Conservation (phyloP, 2,329 filamentous ascomycete genomes). For the Trichoderma breve region DNA sequence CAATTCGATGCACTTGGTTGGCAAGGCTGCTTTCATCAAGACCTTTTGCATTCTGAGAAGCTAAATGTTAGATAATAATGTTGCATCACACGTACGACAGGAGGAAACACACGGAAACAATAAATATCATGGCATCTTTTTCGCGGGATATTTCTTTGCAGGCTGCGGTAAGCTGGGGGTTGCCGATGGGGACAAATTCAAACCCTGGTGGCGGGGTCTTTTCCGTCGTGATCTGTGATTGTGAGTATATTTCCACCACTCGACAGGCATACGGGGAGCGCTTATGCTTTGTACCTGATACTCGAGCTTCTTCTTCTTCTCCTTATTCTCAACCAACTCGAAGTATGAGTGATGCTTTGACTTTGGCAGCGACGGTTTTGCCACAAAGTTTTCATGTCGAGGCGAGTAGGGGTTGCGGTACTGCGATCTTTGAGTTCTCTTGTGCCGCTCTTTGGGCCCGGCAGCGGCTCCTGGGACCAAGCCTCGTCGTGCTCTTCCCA, state of each 20-base stretch:
- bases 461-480: slow-evolving; percentile 31
- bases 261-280: background rate
- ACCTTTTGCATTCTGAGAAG: slow-evolving; percentile 32
- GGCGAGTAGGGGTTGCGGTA: slow-evolving; percentile 35
- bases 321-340: slow-evolving; percentile 62
- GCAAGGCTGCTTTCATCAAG: slow-evolving; percentile 40
- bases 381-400: slow-evolving; percentile 35
- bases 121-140: slow-evolving; percentile 62
- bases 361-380: slow-evolving; percentile 42
- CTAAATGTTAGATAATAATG: background rate
- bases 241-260: slow-evolving; percentile 28
- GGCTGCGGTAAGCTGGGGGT: slow-evolving; percentile 56
- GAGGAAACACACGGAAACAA: slow-evolving; percentile 57
- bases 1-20: slow-evolving; percentile 57
- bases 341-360: slow-evolving; percentile 61
- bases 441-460: slow-evolving; percentile 39
- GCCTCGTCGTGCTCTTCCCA: slow-evolving; percentile 39
- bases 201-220: slow-evolving; percentile 58
- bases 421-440: slow-evolving; percentile 33
- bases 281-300: slow-evolving; percentile 48
- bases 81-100: background rate
- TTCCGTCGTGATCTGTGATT: slow-evolving; percentile 50
- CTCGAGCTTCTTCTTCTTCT: slow-evolving; percentile 64
- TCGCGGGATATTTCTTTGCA: slow-evolving; percentile 66
- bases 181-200: slow-evolving; percentile 61